A percentile compares a stretch with the other conserved stretches of the same genome.
Conservation (phyloP, 306 rosid genomes). For the Prunus mira region DNA sequence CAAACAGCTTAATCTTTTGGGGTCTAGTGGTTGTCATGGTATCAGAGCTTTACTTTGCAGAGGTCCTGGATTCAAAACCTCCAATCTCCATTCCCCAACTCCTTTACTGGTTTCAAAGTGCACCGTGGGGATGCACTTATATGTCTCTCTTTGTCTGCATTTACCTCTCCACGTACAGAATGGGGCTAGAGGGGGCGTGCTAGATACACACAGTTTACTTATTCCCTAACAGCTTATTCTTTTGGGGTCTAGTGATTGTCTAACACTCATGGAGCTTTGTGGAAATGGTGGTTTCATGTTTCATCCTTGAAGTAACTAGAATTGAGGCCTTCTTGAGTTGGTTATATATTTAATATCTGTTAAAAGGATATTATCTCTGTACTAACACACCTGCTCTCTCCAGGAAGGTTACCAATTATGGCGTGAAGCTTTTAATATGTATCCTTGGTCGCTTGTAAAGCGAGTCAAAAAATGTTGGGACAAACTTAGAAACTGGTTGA, state of each 20-base stretch:
- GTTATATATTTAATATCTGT: background rate
- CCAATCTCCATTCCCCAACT: background rate
- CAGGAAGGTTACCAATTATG: conserved; percentile 64
- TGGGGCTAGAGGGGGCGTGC: background rate
- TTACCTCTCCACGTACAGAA: background rate
- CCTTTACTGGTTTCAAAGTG: background rate
- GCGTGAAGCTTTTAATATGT: conserved; percentile 66
- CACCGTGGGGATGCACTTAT: background rate
- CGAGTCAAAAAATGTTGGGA: conserved; percentile 82
- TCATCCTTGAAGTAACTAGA: background rate
- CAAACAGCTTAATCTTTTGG: background rate
- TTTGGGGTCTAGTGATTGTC: background rate
- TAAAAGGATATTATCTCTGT: background rate
- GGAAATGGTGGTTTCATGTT: background rate
- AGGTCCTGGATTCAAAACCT: background rate
- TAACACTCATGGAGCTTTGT: background rate
- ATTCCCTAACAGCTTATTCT: background rate
- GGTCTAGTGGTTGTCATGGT: background rate
- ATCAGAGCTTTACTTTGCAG: background rate
- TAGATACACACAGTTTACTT: background rate
- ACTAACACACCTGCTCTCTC: background rate
- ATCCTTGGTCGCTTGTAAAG: conserved; percentile 85
- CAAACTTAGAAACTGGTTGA: conserved; percentile 51
- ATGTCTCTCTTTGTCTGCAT: background rate
- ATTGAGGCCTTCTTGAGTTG: background rate